phyloP scores from a whole-genome alignment of 2,329 filamentous ascomycete species.

The Cercospora citrullina region DNA sequence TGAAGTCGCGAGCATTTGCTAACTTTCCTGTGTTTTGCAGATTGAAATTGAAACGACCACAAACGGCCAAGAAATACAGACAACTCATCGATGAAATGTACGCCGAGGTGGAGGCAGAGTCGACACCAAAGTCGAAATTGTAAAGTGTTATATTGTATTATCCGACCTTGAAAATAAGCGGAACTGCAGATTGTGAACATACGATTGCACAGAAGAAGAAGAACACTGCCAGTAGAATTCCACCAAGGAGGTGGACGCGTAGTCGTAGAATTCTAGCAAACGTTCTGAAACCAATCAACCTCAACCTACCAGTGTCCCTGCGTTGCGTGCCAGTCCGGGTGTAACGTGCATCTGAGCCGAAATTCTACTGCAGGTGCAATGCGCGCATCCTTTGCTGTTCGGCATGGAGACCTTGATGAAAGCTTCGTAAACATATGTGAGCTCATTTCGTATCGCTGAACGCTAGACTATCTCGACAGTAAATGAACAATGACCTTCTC shows the following conservation, averaged over 20 bases:
- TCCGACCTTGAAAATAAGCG: neutral
- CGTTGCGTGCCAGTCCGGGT: neutral
- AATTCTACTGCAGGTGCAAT: neutral
- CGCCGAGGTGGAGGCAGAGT: constrained; percentile 52
- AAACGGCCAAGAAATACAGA: constrained; percentile 63
- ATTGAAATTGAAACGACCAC: constrained; percentile 70
- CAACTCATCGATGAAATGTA: constrained; percentile 61
- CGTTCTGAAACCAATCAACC: constrained; percentile 1
- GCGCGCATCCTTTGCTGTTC: neutral
- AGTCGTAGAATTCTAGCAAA: constrained; percentile 2
- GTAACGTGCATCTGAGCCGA: neutral
- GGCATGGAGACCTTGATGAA: neutral
- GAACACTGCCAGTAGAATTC: neutral
- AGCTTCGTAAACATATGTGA: neutral
- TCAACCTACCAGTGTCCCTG: neutral
- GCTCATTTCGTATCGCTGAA: constrained; percentile 1
- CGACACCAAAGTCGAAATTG: constrained; percentile 50
- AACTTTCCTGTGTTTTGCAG: constrained; percentile 42
- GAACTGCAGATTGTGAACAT: neutral
- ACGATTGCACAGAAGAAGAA: neutral
- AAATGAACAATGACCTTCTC: neutral
- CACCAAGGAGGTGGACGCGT: neutral
- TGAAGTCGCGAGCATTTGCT: neutral
- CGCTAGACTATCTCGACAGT: constrained; percentile 1
- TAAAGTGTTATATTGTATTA: constrained; percentile 37